Percentiles rank a stretch among this genome's conserved stretches.
Evolutionary conservation across 2,329 filamentous ascomycete genomes (phyloP).

Genomic region (Emergomyces africanus): DNA sequence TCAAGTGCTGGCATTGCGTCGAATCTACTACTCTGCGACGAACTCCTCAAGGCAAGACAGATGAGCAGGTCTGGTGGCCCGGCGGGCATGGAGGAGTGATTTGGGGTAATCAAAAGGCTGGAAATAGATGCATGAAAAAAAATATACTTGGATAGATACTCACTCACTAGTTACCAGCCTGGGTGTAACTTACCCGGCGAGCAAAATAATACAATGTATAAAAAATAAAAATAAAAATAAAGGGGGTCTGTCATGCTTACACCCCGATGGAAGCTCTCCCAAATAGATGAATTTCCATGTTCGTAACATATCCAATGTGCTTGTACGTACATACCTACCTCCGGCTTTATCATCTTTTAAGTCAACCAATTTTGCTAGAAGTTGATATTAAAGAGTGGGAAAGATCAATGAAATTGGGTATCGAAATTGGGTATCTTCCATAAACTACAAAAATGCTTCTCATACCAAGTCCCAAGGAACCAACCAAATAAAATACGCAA

Average conservation of each 20-base stretch:
- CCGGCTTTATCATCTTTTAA: too few relatives aligned
- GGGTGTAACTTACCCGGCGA: neutral
- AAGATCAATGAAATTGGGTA: neutral
- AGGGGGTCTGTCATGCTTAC: neutral
- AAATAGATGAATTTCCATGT: neutral
- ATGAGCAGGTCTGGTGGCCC: constrained; percentile 50
- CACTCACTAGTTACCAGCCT: neutral
- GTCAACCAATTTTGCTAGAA: too few relatives aligned
- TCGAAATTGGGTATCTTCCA: neutral
- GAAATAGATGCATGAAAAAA: neutral
- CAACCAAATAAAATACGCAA: constrained; percentile 1
- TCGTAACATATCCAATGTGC: neutral
- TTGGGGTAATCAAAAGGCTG: neutral
- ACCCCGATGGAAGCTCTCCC: neutral
- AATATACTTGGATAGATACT: neutral
- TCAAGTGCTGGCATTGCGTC: constrained; percentile 91
- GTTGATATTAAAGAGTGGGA: too few relatives aligned
- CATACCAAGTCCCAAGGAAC: neutral
- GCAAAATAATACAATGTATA: neutral
- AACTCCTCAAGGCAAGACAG: constrained; percentile 93
- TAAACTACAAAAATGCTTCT: neutral
- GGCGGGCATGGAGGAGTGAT: constrained; percentile 31
- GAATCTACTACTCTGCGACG: constrained; percentile 89
- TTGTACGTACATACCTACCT: too few relatives aligned
- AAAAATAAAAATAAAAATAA: neutral